Evolutionary conservation across 2,329 filamentous ascomycete genomes (phyloP).

Genomic region (Penicillium sp.): DNA sequence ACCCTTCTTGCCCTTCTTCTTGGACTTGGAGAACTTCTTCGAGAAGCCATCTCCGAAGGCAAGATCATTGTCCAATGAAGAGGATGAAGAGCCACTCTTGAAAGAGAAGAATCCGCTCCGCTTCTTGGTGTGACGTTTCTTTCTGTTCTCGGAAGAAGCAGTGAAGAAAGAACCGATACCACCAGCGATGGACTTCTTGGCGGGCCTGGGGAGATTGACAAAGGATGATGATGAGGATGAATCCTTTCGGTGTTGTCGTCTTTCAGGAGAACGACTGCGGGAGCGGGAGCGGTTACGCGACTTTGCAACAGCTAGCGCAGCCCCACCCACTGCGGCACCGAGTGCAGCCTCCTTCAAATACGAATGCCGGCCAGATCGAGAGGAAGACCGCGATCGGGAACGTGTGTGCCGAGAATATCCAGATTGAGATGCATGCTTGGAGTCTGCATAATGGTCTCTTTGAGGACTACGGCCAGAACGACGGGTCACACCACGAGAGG

Average conservation of each 20-base stretch:
- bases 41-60: conserved; percentile 62
- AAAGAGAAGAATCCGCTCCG: conserved; percentile 56
- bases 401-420: conserved; percentile 33
- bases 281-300: conserved; percentile 27
- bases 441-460: conserved; percentile 36
- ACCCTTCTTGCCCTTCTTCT: conserved; percentile 28
- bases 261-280: conserved; percentile 39
- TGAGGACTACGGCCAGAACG: conserved; percentile 32
- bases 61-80: conserved; percentile 65
- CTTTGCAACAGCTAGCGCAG: conserved; percentile 27
- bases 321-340: conserved; percentile 38
- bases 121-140: conserved; percentile 48
- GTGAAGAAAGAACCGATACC: conserved; percentile 64
- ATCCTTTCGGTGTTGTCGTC: conserved; percentile 31
- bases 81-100: conserved; percentile 61
- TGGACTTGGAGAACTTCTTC: conserved; percentile 38
- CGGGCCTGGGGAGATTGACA: conserved; percentile 63
- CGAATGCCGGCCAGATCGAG: conserved; percentile 27
- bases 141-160: conserved; percentile 55
- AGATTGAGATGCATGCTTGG: conserved; percentile 14
- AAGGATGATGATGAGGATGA: conserved; percentile 59
- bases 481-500: conserved; percentile 42
- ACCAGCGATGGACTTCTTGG: conserved; percentile 49
- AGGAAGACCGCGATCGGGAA: conserved; percentile 46
- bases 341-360: conserved; percentile 35